These are phyloP conservation scores for Hypoxylon sp. DNA, from an alignment of 2,329 filamentous ascomycete species.

Conservation along the genomic window DNA sequence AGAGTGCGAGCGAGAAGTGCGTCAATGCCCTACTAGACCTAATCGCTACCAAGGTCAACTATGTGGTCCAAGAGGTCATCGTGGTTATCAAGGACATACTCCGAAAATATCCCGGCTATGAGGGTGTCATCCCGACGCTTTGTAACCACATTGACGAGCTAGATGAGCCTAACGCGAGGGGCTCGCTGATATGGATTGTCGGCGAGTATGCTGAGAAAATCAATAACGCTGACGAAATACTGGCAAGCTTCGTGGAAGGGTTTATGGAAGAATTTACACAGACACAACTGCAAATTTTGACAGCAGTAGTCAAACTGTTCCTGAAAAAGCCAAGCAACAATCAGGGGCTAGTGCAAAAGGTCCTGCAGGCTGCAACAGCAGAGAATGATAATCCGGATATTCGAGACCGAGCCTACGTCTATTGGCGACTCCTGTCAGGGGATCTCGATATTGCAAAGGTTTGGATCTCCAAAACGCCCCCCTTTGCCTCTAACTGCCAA, in stretches of 20 bases:
- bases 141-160: constrained; percentile 98
- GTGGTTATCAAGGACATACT: constrained; percentile 99
- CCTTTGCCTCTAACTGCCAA: constrained; percentile 5
- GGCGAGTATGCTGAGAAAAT: constrained; percentile 99
- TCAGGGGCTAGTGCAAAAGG: constrained; percentile 92
- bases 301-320: constrained; percentile 97
- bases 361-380: constrained; percentile 90
- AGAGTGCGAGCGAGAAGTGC: constrained; percentile 93
- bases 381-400: constrained; percentile 99
- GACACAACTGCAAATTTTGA: constrained; percentile 98
- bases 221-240: constrained; percentile 95
- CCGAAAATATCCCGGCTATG: constrained; percentile 96
- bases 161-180: constrained; percentile 92
- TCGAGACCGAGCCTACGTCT: constrained; percentile 95
- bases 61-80: constrained; percentile 97
- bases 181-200: constrained; percentile 97
- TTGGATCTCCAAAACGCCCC: constrained; percentile 43
- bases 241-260: constrained; percentile 90
- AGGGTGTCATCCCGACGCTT: constrained; percentile 95
- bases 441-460: constrained; percentile 92
- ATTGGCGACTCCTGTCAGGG: constrained; percentile 95
- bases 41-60: constrained; percentile 98
- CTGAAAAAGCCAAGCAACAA: constrained; percentile 95
- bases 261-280: constrained; percentile 98
- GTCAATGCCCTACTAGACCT: constrained; percentile 94